phyloP scores from a whole-genome alignment of 1,139 yeast species.

The Hansenula lynferdii region DNA sequence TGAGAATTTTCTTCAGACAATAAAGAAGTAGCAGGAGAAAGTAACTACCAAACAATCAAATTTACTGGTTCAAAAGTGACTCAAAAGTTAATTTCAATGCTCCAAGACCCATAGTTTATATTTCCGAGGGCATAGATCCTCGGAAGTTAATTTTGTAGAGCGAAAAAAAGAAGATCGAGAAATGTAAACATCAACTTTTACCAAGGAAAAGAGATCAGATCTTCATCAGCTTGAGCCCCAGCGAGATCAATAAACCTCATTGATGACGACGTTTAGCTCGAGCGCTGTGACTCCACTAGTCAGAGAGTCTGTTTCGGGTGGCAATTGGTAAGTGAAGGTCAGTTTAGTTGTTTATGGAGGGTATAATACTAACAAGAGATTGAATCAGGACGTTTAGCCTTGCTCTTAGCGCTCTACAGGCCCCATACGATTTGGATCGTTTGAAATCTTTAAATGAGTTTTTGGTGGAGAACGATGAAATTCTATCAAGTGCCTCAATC shows the following conservation, averaged over 20 bases:
- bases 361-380: slow-evolving; percentile 7
- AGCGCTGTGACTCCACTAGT: background rate
- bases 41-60: too few species aligned
- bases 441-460: slow-evolving; percentile 42
- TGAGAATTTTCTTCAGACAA: too few species aligned
- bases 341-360: background rate
- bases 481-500: slow-evolving; percentile 31
- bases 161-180: background rate
- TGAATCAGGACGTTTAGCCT: slow-evolving; percentile 23
- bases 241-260: background rate
- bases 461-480: slow-evolving; percentile 30
- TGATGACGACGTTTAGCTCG: background rate
- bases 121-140: slow-evolving; percentile 1
- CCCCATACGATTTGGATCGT: slow-evolving; percentile 10
- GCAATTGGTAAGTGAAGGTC: background rate
- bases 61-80: too few species aligned
- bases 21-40: too few species aligned
- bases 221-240: too few species aligned
- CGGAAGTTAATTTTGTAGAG: background rate
- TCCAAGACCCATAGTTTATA: background rate
- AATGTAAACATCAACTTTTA: slow-evolving; percentile 2
- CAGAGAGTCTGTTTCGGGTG: background rate
- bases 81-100: too few species aligned
- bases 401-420: slow-evolving; percentile 14
- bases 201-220: too few species aligned